phyloP scores from a whole-genome alignment of 164 flowering plant species.

The Vitis riparia region DNA sequence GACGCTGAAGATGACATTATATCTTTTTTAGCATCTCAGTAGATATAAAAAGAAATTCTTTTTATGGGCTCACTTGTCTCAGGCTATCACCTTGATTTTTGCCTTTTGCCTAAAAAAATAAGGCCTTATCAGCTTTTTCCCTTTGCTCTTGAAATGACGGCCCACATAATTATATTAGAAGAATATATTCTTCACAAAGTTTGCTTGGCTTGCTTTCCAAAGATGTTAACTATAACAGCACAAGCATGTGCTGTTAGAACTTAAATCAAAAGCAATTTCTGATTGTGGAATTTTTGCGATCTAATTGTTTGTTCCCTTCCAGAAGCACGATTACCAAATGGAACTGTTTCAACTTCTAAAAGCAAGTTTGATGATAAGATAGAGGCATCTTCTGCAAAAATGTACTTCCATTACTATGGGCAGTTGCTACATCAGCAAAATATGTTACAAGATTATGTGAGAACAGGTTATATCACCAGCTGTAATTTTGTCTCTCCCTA shows the following conservation, averaged over 20 bases:
- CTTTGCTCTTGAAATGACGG: neutral
- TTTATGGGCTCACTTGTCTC: no score
- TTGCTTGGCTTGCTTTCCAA: neutral
- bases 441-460: conserved; percentile 98
- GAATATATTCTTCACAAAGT: neutral
- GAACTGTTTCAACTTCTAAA: conserved; percentile 40
- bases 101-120: no score
- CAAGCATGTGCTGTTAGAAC: neutral
- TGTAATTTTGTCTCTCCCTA: conserved; percentile 8
- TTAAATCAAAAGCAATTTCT: neutral
- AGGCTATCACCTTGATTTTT: no score
- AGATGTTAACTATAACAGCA: neutral
- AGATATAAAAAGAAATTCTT: no score
- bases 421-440: conserved; percentile 97
- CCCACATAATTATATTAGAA: neutral
- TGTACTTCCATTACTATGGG: conserved; percentile 98
- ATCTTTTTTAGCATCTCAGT: no score
- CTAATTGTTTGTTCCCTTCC: conserved; percentile 9
- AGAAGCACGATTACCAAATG: conserved; percentile 63
- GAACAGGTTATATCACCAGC: conserved; percentile 77
- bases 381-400: conserved; percentile 93
- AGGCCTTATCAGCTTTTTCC: no score
- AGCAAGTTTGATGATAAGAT: conserved; percentile 95
- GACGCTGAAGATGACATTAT: no score
- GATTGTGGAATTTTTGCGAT: neutral